A percentile compares a stretch with the other conserved stretches of the same genome.
phyloP scores from a whole-genome alignment of 179 eudicot species.

The Corrigiola litoralis region DNA sequence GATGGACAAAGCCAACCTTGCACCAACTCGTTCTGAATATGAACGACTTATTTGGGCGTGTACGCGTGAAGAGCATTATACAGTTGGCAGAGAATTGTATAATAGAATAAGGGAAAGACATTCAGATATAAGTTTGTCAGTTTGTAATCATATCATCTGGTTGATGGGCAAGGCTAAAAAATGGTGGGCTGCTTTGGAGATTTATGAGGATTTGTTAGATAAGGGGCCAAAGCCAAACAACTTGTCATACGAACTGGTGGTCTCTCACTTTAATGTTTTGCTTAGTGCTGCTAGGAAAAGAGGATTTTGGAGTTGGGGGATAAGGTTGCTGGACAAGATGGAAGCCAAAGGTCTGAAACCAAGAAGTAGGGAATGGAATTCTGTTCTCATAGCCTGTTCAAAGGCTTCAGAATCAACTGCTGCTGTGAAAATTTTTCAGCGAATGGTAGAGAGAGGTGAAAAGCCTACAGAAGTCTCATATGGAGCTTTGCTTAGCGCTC shows the following conservation, averaged over 20 bases:
- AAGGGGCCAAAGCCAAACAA: slow-evolving; percentile 88
- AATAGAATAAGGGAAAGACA: slow-evolving; percentile 57
- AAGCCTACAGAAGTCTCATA: slow-evolving; percentile 81
- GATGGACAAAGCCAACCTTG: slow-evolving; percentile 63
- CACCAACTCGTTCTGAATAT: slow-evolving; percentile 44
- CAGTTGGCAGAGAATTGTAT: slow-evolving; percentile 75
- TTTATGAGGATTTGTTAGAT: slow-evolving; percentile 85
- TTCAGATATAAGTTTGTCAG: slow-evolving; percentile 71
- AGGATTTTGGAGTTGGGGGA: slow-evolving; percentile 94
- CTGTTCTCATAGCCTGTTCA: slow-evolving; percentile 92
- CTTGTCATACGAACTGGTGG: slow-evolving; percentile 68
- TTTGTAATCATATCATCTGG: slow-evolving; percentile 94
- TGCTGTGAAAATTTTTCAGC: slow-evolving; percentile 70
- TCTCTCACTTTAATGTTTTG: slow-evolving; percentile 75
- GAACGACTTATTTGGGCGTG: slow-evolving; percentile 93
- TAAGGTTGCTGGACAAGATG: slow-evolving; percentile 83
- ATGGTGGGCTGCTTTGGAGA: slow-evolving; percentile 98
- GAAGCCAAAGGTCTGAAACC: slow-evolving; percentile 87
- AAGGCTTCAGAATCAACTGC: slow-evolving; percentile 87
- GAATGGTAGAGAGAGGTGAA: slow-evolving; percentile 79
- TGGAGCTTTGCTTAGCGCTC: slow-evolving; percentile 90
- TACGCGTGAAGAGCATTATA: slow-evolving; percentile 71
- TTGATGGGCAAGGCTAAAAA: slow-evolving; percentile 86
- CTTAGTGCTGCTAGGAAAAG: slow-evolving; percentile 68
- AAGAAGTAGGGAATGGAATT: slow-evolving; percentile 78